Conservation (phyloP, 768 basidiomycete genomes). For the Mycena leptocephala region DNA sequence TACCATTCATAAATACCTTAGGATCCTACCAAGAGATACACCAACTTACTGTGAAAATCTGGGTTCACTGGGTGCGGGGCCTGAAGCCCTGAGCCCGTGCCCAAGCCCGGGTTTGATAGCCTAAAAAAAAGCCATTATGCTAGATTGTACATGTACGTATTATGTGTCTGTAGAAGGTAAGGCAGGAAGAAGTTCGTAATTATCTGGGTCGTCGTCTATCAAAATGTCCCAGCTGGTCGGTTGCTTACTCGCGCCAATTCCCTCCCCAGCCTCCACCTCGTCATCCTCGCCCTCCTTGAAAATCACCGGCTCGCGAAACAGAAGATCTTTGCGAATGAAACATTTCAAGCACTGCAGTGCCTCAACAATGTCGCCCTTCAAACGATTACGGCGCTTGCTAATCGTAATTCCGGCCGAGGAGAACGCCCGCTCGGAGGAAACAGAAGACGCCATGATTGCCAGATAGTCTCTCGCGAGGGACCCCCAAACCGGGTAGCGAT, state of each 20-base stretch:
- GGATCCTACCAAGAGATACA: too few species aligned
- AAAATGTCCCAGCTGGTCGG: constrained; percentile 10
- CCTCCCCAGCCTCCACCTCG: background rate
- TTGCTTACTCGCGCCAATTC: background rate
- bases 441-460: constrained; percentile 48
- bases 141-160: too few species aligned
- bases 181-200: constrained; percentile 11
- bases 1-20: too few species aligned
- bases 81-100: constrained; percentile 2
- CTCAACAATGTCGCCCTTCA: constrained; percentile 54
- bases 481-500: constrained; percentile 43
- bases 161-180: background rate
- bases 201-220: constrained; percentile 24
- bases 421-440: constrained; percentile 56
- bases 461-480: constrained; percentile 46
- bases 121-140: background rate
- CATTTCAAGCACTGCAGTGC: constrained; percentile 51
- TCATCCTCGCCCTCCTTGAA: constrained; percentile 14
- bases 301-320: constrained; percentile 43
- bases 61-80: constrained; percentile 26
- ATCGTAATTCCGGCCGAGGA: constrained; percentile 58
- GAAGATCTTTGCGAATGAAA: constrained; percentile 37
- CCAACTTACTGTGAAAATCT: too few species aligned
- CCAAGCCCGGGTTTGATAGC: constrained; percentile 27
- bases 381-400: constrained; percentile 49